Percentiles rank a stretch among this genome's conserved stretches.
Evolutionary conservation across 2,329 filamentous ascomycete species (phyloP).

Genomic region (Annulohypoxylon truncatum): DNA sequence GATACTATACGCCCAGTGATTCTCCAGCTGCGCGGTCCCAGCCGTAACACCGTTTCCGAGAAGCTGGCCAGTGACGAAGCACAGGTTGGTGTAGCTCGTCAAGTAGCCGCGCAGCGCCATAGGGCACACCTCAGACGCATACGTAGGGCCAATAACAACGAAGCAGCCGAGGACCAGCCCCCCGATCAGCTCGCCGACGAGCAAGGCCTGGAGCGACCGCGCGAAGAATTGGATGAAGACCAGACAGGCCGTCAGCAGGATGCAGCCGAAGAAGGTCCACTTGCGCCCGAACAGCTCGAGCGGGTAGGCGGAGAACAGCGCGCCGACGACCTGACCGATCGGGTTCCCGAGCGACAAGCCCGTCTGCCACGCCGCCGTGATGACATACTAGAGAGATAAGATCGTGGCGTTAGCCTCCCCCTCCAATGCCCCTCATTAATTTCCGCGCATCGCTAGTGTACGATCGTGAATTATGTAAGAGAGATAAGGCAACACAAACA

Average conservation of each 20-base stretch:
- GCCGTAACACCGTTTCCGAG: constrained; percentile 62
- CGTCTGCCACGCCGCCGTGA: constrained; percentile 59
- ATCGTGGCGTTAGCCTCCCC: not conserved
- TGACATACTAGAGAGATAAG: constrained; percentile 41
- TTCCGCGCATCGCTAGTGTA: not conserved
- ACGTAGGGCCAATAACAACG: constrained; percentile 68
- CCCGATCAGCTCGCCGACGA: constrained; percentile 71
- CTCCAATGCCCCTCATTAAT: not conserved
- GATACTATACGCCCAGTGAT: constrained; percentile 63
- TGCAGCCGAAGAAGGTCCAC: constrained; percentile 58
- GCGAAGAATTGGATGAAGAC: constrained; percentile 74
- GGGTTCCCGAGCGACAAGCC: constrained; percentile 65
- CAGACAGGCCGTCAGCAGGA: constrained; percentile 60
- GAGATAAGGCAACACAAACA: constrained; percentile 32
- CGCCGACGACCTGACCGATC: constrained; percentile 67
- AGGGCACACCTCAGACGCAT: constrained; percentile 71
- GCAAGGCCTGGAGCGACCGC: constrained; percentile 63
- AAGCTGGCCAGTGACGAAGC: constrained; percentile 72
- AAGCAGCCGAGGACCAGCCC: constrained; percentile 72
- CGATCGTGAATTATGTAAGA: too few species aligned
- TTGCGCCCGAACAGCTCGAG: constrained; percentile 60
- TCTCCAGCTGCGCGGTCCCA: constrained; percentile 54
- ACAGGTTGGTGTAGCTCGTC: constrained; percentile 70
- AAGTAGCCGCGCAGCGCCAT: constrained; percentile 67
- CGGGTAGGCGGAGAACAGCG: constrained; percentile 61